Evolutionary conservation across 495 filamentous ascomycete genomes (phyloP).

Genomic region (Sphaerosporella brunnea): DNA sequence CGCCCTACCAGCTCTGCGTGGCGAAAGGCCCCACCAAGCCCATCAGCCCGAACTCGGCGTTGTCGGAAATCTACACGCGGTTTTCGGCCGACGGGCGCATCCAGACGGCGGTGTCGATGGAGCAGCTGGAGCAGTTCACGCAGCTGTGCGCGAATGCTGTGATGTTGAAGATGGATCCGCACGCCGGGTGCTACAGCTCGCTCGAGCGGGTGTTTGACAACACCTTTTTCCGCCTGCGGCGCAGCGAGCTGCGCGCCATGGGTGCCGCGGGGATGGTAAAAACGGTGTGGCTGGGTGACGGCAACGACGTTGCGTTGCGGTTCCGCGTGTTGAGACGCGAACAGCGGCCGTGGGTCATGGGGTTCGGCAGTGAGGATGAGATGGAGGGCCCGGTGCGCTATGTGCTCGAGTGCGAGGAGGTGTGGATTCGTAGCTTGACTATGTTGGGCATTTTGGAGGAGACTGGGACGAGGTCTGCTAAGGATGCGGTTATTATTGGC

Average conservation of each 20-base stretch:
- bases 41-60: background rate
- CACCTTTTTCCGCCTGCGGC: conserved; percentile 13
- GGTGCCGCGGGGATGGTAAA: background rate
- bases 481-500: conserved; percentile 1
- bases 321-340: conserved; percentile 5
- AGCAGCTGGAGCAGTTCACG: conserved; percentile 11
- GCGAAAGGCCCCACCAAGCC: background rate
- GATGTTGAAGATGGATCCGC: conserved; percentile 3
- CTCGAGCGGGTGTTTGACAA: conserved; percentile 9
- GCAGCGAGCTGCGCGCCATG: conserved; percentile 11
- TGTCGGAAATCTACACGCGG: conserved; percentile 8
- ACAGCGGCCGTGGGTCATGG: background rate
- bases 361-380: background rate
- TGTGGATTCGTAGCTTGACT: conserved; percentile 13
- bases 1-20: conserved; percentile 11
- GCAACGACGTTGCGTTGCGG: conserved; percentile 12
- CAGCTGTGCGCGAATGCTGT: conserved; percentile 11
- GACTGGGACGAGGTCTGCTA: background rate
- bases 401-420: conserved; percentile 14
- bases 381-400: conserved; percentile 8
- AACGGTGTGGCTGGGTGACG: conserved; percentile 18
- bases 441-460: conserved; percentile 11
- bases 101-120: conserved; percentile 7
- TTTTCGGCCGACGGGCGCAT: conserved; percentile 2
- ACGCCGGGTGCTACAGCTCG: background rate